phyloP scores from a whole-genome alignment of 2,329 filamentous ascomycete genomes.

The Emmonsiellopsis sp. region DNA sequence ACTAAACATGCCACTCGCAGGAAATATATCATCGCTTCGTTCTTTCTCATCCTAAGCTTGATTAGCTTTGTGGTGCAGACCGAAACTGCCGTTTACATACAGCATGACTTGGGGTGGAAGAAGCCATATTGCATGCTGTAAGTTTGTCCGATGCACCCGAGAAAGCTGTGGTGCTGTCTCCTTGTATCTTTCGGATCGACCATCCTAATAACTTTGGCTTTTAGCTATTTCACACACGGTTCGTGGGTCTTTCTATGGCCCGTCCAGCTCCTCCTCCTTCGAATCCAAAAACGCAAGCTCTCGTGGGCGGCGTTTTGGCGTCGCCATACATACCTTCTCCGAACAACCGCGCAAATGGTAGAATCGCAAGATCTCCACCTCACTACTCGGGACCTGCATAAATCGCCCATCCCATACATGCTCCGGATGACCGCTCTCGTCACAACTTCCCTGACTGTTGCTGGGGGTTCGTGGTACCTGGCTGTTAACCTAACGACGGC shows the following conservation, averaged over 20 bases:
- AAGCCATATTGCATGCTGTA: conserved; percentile 99
- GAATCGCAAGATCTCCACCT: conserved; percentile 67
- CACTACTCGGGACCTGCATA: conserved; percentile 27
- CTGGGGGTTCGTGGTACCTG: conserved; percentile 90
- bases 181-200: background rate
- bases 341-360: conserved; percentile 73
- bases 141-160: conserved; percentile 22
- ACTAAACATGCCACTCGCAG: conserved; percentile 59
- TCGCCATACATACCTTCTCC: conserved; percentile 54
- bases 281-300: conserved; percentile 66
- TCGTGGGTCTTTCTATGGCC: conserved; percentile 92
- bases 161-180: background rate
- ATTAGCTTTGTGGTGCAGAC: conserved; percentile 89
- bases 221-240: conserved; percentile 77
- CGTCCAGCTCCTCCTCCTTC: conserved; percentile 67
- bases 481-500: conserved; percentile 90
- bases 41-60: conserved; percentile 75
- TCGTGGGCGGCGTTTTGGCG: conserved; percentile 85
- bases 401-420: conserved; percentile 61
- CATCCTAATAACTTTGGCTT: conserved; percentile 2
- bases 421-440: conserved; percentile 69
- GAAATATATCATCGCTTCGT: conserved; percentile 78
- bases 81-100: conserved; percentile 89
- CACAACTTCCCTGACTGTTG: conserved; percentile 77
- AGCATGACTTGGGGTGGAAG: conserved; percentile 84